These are phyloP conservation scores for Persicaria maculosa DNA, from an alignment of 148 eudicot genomes.

Conservation along the genomic window DNA sequence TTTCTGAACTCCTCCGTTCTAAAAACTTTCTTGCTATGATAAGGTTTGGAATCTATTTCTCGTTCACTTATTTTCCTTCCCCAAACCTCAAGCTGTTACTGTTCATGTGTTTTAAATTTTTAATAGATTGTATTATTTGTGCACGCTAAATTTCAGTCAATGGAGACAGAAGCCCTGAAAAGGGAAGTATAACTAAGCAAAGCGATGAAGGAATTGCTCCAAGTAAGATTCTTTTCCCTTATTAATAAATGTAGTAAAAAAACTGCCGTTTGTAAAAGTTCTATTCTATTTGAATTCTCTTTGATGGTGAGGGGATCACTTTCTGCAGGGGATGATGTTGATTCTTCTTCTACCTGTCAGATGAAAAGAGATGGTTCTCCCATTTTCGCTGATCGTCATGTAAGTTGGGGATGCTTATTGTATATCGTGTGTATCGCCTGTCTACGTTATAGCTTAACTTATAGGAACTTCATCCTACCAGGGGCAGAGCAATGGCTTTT, in stretches of 20 bases:
- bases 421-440: constrained; percentile 16
- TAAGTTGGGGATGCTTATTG: constrained; percentile 76
- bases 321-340: constrained; percentile 39
- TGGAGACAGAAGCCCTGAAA: constrained; percentile 41
- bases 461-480: constrained; percentile 28
- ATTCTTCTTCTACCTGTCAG: constrained; percentile 21
- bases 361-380: constrained; percentile 23
- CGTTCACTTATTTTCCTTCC: neutral
- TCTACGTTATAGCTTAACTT: constrained; percentile 24
- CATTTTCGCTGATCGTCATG: constrained; percentile 43
- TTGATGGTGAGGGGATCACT: constrained; percentile 11
- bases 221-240: constrained; percentile 15
- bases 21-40: neutral
- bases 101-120: neutral
- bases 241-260: neutral
- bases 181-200: constrained; percentile 19
- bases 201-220: constrained; percentile 25
- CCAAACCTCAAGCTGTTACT: neutral
- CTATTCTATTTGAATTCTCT: constrained; percentile 5
- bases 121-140: neutral
- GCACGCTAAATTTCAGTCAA: constrained; percentile 35
- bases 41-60: neutral
- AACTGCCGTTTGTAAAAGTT: neutral
- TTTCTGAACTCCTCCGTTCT: neutral
- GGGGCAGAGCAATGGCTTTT: constrained; percentile 55